Percentiles rank a stretch among this genome's conserved stretches.
Conservation (phyloP, 306 rosid species). For the Boehmeria nivea region DNA sequence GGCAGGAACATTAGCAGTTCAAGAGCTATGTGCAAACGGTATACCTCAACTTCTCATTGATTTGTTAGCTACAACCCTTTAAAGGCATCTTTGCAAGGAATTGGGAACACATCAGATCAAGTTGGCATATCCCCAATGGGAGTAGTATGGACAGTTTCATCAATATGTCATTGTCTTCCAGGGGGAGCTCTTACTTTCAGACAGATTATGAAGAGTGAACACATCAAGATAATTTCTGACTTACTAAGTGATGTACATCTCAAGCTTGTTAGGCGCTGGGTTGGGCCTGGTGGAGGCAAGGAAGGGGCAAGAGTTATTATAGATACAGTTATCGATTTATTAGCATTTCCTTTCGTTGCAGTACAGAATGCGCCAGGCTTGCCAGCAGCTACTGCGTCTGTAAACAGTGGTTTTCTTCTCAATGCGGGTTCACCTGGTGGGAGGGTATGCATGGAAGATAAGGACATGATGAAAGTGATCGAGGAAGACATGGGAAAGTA, state of each 20-base stretch:
- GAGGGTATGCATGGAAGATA: slow-evolving; percentile 76
- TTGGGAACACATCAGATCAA: slow-evolving; percentile 37
- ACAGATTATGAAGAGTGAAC: slow-evolving; percentile 58
- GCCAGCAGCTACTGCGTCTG: slow-evolving; percentile 78
- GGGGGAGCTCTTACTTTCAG: slow-evolving; percentile 75
- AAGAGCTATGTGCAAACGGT: slow-evolving; percentile 82
- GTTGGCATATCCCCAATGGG: slow-evolving; percentile 85
- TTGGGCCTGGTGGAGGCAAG: slow-evolving; percentile 86
- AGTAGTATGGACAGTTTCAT: slow-evolving; percentile 67
- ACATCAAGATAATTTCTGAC: slow-evolving; percentile 60
- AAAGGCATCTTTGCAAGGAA: too few species aligned
- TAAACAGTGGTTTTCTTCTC: slow-evolving; percentile 81
- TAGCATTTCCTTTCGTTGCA: slow-evolving; percentile 95
- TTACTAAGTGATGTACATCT: slow-evolving; percentile 69
- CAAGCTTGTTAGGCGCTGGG: slow-evolving; percentile 68
- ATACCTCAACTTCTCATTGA: slow-evolving; percentile 68
- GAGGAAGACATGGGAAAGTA: slow-evolving; percentile 85
- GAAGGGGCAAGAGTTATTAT: slow-evolving; percentile 63
- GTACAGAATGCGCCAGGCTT: slow-evolving; percentile 82
- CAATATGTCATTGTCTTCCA: slow-evolving; percentile 72
- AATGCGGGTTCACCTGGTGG: slow-evolving; percentile 79
- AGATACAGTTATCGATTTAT: slow-evolving; percentile 60
- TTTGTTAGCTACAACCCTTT: slow-evolving; percentile 48
- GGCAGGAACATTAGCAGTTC: slow-evolving; percentile 90
- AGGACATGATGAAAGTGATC: slow-evolving; percentile 64